These are phyloP conservation scores for Rhododendron griersonianum DNA, from an alignment of 148 eudicot genomes.

Conservation along the genomic window DNA sequence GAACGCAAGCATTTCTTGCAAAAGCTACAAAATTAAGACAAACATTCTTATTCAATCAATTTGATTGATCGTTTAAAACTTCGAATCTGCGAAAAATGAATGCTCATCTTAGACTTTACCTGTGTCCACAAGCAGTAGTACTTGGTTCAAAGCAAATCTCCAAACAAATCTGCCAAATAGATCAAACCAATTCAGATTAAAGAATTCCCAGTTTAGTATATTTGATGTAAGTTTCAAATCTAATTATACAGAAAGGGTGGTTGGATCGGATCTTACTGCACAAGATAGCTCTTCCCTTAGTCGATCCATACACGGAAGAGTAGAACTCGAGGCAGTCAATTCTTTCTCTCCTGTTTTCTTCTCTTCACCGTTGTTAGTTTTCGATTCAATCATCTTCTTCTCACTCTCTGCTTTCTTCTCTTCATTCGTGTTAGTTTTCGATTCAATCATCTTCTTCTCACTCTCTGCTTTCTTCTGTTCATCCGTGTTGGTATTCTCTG, in stretches of 20 bases:
- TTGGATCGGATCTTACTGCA: conserved; percentile 48
- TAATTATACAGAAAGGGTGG: background rate
- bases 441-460: conserved; percentile 11
- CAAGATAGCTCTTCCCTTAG: conserved; percentile 94
- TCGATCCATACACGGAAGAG: conserved; percentile 62
- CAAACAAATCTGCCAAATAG: conserved; percentile 68
- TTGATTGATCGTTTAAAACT: background rate
- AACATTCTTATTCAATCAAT: background rate
- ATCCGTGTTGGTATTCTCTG: conserved; percentile 13
- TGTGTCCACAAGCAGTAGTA: conserved; percentile 97
- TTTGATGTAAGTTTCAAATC: background rate
- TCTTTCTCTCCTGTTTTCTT: conserved; percentile 34
- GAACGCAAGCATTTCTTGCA: conserved; percentile 86
- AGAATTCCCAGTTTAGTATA: background rate
- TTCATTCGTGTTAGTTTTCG: background rate
- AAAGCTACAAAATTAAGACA: conserved; percentile 43
- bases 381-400: conserved; percentile 14
- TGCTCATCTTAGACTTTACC: conserved; percentile 35
- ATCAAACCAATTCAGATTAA: background rate
- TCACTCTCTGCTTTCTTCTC: background rate
- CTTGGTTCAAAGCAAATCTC: conserved; percentile 96
- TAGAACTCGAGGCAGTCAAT: conserved; percentile 23
- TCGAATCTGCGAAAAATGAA: background rate
- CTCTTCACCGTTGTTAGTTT: conserved; percentile 18
- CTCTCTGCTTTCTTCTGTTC: too few relatives aligned